Conservation (phyloP, 2,329 filamentous ascomycete genomes). For the Clarireedia hainanense region DNA sequence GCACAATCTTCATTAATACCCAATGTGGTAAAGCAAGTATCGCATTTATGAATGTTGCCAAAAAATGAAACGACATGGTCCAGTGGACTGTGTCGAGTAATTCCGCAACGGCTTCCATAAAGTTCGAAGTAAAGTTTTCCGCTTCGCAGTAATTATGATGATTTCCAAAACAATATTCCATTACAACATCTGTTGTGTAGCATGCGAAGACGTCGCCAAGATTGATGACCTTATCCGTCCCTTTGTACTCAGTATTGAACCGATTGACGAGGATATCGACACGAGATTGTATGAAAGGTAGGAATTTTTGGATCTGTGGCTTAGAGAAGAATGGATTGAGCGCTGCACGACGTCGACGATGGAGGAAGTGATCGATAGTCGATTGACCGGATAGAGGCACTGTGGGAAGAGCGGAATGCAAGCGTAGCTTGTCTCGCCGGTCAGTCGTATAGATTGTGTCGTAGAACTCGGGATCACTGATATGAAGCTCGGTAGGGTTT, state of each 20-base stretch:
- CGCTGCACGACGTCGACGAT: slow-evolving; percentile 16
- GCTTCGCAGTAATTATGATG: slow-evolving; percentile 1
- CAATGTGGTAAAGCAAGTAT: not conserved
- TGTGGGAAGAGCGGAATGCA: slow-evolving; percentile 6
- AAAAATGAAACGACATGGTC: not conserved
- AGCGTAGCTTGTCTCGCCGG: slow-evolving; percentile 10
- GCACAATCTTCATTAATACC: not conserved
- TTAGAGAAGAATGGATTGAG: slow-evolving; percentile 21
- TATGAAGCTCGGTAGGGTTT: slow-evolving; percentile 33
- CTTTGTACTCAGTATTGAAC: slow-evolving; percentile 1
- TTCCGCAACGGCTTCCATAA: not conserved
- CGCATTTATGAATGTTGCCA: not conserved
- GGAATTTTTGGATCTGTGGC: slow-evolving; percentile 5
- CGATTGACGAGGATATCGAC: not conserved
- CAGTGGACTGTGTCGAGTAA: not conserved
- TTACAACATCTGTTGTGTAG: slow-evolving; percentile 20
- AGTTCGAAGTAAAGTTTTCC: not conserved
- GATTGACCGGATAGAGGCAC: slow-evolving; percentile 6
- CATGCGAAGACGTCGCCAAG: not conserved
- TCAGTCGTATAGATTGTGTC: slow-evolving; percentile 32
- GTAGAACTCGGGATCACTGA: slow-evolving; percentile 31
- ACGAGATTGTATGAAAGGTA: slow-evolving; percentile 1
- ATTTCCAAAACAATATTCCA: slow-evolving; percentile 17
- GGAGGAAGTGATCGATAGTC: slow-evolving; percentile 16
- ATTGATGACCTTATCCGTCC: not conserved